A percentile compares a stretch with the other conserved stretches of the same genome.
phyloP scores from a whole-genome alignment of 352 stramenopile species.

The Saprolegnia parasitica region DNA sequence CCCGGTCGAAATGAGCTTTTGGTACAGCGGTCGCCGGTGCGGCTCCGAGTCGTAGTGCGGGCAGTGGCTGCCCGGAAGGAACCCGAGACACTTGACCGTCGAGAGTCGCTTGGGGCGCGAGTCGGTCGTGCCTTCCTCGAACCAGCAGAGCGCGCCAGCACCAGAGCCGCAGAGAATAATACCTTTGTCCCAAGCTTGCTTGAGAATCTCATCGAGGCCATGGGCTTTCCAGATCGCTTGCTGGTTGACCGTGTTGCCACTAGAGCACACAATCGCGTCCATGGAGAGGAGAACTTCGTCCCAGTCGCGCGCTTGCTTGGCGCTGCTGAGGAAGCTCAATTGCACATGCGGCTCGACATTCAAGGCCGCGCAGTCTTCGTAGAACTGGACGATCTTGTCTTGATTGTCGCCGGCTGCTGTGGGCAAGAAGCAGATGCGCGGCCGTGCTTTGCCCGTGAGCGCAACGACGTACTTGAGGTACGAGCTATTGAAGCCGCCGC shows the following conservation, averaged over 20 bases:
- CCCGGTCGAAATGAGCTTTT: slow-evolving; percentile 25
- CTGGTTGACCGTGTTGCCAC: slow-evolving; percentile 27
- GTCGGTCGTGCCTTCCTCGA: slow-evolving; percentile 27
- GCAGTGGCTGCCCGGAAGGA: slow-evolving; percentile 27
- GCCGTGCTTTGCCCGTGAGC: slow-evolving; percentile 23
- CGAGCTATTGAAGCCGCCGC: slow-evolving; percentile 17
- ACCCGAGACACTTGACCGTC: slow-evolving; percentile 28
- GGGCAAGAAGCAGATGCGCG: slow-evolving; percentile 24
- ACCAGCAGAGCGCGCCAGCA: slow-evolving; percentile 25
- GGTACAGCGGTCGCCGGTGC: slow-evolving; percentile 23
- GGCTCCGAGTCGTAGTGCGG: slow-evolving; percentile 26
- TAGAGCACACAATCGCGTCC: slow-evolving; percentile 27
- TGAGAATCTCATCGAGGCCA: slow-evolving; percentile 24
- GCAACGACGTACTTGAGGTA: slow-evolving; percentile 24
- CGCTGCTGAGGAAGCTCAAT: slow-evolving; percentile 17
- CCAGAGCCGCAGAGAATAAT: slow-evolving; percentile 25
- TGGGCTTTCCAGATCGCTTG: slow-evolving; percentile 28
- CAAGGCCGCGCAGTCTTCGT: slow-evolving; percentile 21
- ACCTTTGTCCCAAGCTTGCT: slow-evolving; percentile 23
- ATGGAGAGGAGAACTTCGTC: slow-evolving; percentile 28
- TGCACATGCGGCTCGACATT: slow-evolving; percentile 27
- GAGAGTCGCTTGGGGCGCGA: slow-evolving; percentile 19
- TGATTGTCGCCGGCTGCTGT: slow-evolving; percentile 13
- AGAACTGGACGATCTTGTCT: slow-evolving; percentile 21
- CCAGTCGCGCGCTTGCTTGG: slow-evolving; percentile 6